phyloP scores from a whole-genome alignment of 2,329 filamentous ascomycete genomes.

The Phialophora expanda region DNA sequence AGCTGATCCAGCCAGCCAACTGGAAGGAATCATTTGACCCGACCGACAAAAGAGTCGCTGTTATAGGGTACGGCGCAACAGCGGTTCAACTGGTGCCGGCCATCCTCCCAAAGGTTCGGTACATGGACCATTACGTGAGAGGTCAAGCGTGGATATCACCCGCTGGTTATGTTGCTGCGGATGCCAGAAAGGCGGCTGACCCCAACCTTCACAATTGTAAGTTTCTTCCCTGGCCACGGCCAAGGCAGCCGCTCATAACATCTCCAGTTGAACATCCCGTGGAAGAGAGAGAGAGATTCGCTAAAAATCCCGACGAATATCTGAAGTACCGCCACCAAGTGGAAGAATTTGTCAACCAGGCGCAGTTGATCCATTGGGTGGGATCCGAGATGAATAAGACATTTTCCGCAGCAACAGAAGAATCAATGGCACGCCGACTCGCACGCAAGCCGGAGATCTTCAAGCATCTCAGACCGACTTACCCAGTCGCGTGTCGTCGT shows the following conservation, averaged over 20 bases:
- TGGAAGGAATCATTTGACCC: slow-evolving; percentile 61
- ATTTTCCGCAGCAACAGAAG: background rate
- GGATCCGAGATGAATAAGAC: background rate
- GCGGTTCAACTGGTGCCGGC: slow-evolving; percentile 30
- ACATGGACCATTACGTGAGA: slow-evolving; percentile 40
- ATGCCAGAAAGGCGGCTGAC: background rate
- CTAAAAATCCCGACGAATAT: slow-evolving; percentile 8
- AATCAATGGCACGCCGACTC: slow-evolving; percentile 6
- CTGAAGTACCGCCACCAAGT: slow-evolving; percentile 9
- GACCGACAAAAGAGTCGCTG: slow-evolving; percentile 40
- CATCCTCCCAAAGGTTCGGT: slow-evolving; percentile 33
- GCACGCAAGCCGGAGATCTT: slow-evolving; percentile 15
- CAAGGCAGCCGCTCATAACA: too few species aligned
- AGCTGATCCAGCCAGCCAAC: slow-evolving; percentile 40
- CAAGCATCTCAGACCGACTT: slow-evolving; percentile 2
- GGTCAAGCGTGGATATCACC: slow-evolving; percentile 19
- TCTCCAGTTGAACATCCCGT: slow-evolving; percentile 10
- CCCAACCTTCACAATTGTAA: background rate
- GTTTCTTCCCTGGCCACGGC: background rate
- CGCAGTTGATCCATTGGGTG: slow-evolving; percentile 3
- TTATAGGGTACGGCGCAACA: slow-evolving; percentile 28
- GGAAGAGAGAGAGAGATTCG: slow-evolving; percentile 15
- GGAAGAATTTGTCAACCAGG: slow-evolving; percentile 15
- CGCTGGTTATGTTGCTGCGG: slow-evolving; percentile 34
- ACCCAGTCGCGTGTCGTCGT: background rate